phyloP scores from a whole-genome alignment of 2,329 filamentous ascomycete species.

The Tetracladium maxilliforme region DNA sequence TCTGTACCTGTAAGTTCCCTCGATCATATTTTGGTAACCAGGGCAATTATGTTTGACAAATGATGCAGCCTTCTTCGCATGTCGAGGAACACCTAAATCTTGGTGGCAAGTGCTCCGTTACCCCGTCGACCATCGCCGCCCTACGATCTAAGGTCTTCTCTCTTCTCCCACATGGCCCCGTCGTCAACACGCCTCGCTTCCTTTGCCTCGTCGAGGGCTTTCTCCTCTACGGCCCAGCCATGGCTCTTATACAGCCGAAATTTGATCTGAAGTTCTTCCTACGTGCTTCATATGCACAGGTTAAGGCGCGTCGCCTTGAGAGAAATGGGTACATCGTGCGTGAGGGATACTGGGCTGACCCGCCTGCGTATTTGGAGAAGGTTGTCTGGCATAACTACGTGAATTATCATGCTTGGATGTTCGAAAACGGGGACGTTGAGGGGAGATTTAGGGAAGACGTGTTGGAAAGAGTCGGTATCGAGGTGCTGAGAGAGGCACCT shows the following conservation, averaged over 20 bases:
- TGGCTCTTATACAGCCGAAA: conserved; percentile 32
- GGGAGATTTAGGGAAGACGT: conserved; percentile 31
- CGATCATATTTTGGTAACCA: no score
- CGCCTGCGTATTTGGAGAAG: conserved; percentile 83
- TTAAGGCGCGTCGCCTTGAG: conserved; percentile 50
- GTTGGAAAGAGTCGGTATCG: conserved; percentile 26
- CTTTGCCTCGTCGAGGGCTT: conserved; percentile 81
- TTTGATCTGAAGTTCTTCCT: conserved; percentile 73
- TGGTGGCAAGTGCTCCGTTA: conserved; percentile 37
- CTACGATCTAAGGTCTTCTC: conserved; percentile 32
- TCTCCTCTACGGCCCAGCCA: conserved; percentile 54
- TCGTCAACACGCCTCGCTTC: conserved; percentile 7
- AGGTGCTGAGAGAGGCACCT: conserved; percentile 28
- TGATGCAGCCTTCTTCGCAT: conserved; percentile 28
- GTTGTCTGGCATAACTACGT: conserved; percentile 96
- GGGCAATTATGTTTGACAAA: no score
- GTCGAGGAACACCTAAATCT: conserved; percentile 51
- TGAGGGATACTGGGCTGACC: conserved; percentile 91
- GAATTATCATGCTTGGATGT: conserved; percentile 66
- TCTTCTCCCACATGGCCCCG: no score
- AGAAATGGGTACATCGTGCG: conserved; percentile 65
- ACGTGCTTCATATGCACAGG: conserved; percentile 47
- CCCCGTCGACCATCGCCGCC: conserved; percentile 26
- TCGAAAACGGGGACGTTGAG: conserved; percentile 51
- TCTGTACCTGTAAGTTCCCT: conserved; percentile 39